These are phyloP conservation scores for Lecanoromycetidae sp. DNA, from an alignment of 2,329 filamentous ascomycete species.

Conservation along the genomic window DNA sequence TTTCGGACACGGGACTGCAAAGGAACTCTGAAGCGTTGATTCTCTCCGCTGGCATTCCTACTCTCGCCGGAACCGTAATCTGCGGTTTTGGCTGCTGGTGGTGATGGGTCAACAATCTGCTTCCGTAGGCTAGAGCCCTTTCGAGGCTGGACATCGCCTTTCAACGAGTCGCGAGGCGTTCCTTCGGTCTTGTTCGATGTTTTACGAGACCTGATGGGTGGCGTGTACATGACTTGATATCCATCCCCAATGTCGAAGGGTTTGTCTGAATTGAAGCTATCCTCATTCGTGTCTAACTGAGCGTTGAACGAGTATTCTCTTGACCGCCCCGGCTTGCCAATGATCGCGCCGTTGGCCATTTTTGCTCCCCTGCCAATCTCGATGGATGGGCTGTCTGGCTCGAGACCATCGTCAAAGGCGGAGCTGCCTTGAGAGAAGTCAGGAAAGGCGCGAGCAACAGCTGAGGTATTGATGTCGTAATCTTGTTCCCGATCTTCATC, in stretches of 20 bases:
- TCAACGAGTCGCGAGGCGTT: constrained; percentile 15
- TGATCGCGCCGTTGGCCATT: constrained; percentile 20
- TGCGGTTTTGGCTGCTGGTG: constrained; percentile 21
- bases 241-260: constrained; percentile 25
- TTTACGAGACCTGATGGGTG: constrained; percentile 18
- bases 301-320: constrained; percentile 39
- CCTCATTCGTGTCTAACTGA: constrained; percentile 34
- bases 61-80: constrained; percentile 23
- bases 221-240: constrained; percentile 26
- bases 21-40: constrained; percentile 11
- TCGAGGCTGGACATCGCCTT: constrained; percentile 30
- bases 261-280: constrained; percentile 30
- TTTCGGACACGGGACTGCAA: constrained; percentile 40
- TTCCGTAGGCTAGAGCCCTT: constrained; percentile 23
- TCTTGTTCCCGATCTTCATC: no score
- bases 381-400: constrained; percentile 42
- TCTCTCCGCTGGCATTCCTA: constrained; percentile 13
- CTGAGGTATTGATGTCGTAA: constrained; percentile 35
- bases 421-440: constrained; percentile 35
- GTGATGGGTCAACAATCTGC: constrained; percentile 27
- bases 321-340: neutral
- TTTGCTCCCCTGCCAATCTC: constrained; percentile 44
- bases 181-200: constrained; percentile 23
- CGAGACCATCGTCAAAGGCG: constrained; percentile 31
- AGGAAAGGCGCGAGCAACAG: constrained; percentile 35